Base-by-base conservation (phyloP, 2,329 filamentous ascomycete species). In the Fusarium camptoceras region DNA sequence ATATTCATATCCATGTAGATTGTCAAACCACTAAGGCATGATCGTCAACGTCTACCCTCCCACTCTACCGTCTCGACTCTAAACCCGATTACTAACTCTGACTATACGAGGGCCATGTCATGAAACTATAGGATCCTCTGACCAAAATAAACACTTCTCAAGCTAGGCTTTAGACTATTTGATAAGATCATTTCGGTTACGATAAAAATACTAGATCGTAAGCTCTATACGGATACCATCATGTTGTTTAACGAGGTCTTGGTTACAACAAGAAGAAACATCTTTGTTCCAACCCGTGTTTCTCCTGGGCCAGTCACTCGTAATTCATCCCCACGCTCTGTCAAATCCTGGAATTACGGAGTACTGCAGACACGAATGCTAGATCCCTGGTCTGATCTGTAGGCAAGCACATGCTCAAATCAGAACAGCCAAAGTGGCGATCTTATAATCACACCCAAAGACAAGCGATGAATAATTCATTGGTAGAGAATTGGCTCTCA, bases 1-100 rank as follows among this genome's bases (percentile, higher is more conserved):
- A 37, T n/a, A 27, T 12, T 16, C 16, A 25, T 34, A 49, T 53
- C 34, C 49, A 53, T 53, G 49, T 25, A 27, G 34, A 53, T 53
- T 53, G 34, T 53, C 49, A 53, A 53, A 53, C 49, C 18, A 53
- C 49, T 28, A 28, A 53, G 37, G 34, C 49, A 53, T 53, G 49
- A 53, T 53, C 34, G 49, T 25, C 34, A 42, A 41, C 37, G 20
- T 34, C 49, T 42, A 28, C 18, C 41, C 34, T 27, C 25, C 34
- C 41, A 15, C 12, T 42, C 18, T 53, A 7, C 49, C n/a, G 24
- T 53, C 34, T 53, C n/a, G 48, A 51, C 24, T 39, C 42, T 53
- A 53, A 53, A 42, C 14, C 34, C 49, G 34, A 53, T 53, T 41
- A 53, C 24, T 53, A 53, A 53, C 34, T 43, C 22, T 20, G 16